Conservation (phyloP, 2,329 filamentous ascomycete species). For the Pestalotiopsis sp. region DNA sequence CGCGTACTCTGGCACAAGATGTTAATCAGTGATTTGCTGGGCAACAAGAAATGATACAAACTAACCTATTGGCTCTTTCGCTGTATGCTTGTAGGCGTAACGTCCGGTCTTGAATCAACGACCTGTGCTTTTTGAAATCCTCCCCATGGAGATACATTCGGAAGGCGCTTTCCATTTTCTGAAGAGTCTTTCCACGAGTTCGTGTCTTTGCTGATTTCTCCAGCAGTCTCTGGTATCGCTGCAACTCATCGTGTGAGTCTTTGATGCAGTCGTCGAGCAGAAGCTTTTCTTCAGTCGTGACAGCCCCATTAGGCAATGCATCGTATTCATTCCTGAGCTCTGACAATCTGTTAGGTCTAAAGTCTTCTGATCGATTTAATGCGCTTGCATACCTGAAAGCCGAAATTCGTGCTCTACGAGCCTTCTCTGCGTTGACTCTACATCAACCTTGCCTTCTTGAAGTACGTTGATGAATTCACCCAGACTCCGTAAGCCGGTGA, state of each 20-base stretch:
- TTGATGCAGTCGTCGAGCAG: background rate
- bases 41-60: background rate
- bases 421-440: background rate
- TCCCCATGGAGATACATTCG: background rate
- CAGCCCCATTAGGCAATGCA: background rate
- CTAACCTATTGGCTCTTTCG: background rate
- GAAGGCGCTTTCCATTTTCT: background rate
- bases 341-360: background rate
- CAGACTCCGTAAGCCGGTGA: background rate
- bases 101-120: background rate
- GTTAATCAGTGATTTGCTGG: background rate
- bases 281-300: background rate
- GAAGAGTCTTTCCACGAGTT: background rate
- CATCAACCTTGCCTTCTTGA: background rate
- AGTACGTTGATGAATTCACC: background rate
- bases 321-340: background rate
- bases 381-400: background rate
- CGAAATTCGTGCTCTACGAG: background rate
- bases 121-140: background rate
- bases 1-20: background rate
- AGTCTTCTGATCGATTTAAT: too few relatives aligned
- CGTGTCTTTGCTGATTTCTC: background rate
- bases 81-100: background rate
- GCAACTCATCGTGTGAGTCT: background rate
- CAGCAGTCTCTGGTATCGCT: background rate